Evolutionary conservation across 2,329 filamentous ascomycete species (phyloP), one percentile per base, ranked within the genome.

Genomic region (Colletotrichum sublineola): DNA sequence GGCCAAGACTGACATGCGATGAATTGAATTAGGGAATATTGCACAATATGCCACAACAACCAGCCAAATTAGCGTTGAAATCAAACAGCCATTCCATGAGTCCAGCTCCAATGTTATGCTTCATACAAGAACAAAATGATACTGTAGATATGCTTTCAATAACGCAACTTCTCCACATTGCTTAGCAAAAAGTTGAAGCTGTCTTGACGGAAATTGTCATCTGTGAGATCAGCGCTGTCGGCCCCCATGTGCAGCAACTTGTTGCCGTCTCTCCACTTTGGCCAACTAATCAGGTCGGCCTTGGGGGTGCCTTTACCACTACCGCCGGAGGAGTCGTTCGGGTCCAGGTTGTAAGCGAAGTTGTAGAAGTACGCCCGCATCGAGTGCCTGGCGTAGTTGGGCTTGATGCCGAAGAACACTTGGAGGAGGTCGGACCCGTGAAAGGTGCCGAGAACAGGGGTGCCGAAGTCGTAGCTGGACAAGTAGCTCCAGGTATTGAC

Each of bases 401-500:
- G 82, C 62, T 83, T 74, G 48, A 88, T 80, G 0, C 86, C 87
- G 42, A 84, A 86, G 75, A 89, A 90, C 0, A 88, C 83, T 69
- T 88, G 84, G 15, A 91, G 71, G 1, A 92, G 73, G 68, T 92
- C 90, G 0, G 84, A 85, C 7, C 80, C 89, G 74, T 93, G 91
- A 80, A 90, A 90, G 0, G 90, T 92, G 1, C 91, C 91, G 0
- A 93, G 77, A 24, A 92, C 78, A 0, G 90, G 89, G 0, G 87
- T 88, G 2, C 87, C 88, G 75, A 90, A 86, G 77, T 89, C 79
- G 77, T 91, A 92, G 0, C 86, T 87, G 0, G 87, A 81, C 5
- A 92, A 83, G 78, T 92, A 93, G 0, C 87, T 89, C 89, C 89
- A 93, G 4, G 80, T 81, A 0, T 86, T 85, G 0, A 90, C 84